phyloP scores from a whole-genome alignment of 768 basidiomycete species.

The Leccinellum albellum region DNA sequence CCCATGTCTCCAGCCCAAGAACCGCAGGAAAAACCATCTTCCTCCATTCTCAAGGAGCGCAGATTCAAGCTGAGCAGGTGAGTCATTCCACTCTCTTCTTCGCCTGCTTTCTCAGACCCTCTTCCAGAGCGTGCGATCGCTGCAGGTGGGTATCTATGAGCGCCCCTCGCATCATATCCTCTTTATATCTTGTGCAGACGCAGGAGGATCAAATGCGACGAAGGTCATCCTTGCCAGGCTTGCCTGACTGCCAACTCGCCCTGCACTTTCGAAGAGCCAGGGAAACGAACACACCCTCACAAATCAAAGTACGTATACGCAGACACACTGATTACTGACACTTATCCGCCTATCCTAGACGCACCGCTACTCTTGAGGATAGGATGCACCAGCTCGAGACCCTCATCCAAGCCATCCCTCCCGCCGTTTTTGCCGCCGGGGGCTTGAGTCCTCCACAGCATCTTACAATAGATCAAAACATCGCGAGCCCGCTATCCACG shows the following conservation, averaged over 20 bases:
- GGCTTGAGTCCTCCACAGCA: slow-evolving; percentile 36
- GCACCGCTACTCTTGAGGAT: slow-evolving; percentile 80
- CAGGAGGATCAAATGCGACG: slow-evolving; percentile 82
- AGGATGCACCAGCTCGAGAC: slow-evolving; percentile 86
- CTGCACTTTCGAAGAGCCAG: slow-evolving; percentile 85
- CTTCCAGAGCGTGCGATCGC: slow-evolving; percentile 79
- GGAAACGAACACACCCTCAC: slow-evolving; percentile 81
- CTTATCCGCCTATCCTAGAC: slow-evolving; percentile 37
- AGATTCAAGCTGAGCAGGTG: slow-evolving; percentile 87
- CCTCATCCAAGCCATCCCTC: slow-evolving; percentile 79
- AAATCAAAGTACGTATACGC: slow-evolving; percentile 73
- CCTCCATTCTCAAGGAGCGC: slow-evolving; percentile 67
- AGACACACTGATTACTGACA: slow-evolving; percentile 1
- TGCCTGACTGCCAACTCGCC: slow-evolving; percentile 78
- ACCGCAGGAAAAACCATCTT: slow-evolving; percentile 41
- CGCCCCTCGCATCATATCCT: neutral
- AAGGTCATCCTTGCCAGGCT: slow-evolving; percentile 85
- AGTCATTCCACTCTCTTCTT: slow-evolving; percentile 13
- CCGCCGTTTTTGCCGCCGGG: slow-evolving; percentile 70
- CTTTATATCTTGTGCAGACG: slow-evolving; percentile 44
- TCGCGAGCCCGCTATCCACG: slow-evolving; percentile 33
- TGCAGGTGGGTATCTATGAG: slow-evolving; percentile 61
- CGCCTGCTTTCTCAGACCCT: slow-evolving; percentile 6
- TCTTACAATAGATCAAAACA: slow-evolving; percentile 32
- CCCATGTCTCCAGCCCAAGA: slow-evolving; percentile 33